phyloP scores from a whole-genome alignment of 768 basidiomycete species.

The Lactarius evosmus region DNA sequence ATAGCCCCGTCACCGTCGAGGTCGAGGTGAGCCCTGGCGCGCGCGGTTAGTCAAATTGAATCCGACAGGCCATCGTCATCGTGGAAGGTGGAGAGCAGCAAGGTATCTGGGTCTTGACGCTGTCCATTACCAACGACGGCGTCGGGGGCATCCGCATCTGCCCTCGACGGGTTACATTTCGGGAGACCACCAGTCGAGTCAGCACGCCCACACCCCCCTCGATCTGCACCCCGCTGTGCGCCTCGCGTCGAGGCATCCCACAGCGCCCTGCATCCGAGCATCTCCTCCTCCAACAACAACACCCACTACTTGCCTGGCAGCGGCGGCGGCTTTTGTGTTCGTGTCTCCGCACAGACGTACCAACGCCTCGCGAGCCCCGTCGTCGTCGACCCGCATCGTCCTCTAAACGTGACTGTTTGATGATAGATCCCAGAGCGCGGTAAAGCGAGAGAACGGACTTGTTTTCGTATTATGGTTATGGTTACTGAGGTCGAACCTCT shows the following conservation, averaged over 20 bases:
- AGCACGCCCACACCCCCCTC: neutral
- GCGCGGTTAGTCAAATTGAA: neutral
- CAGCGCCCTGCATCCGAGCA: neutral
- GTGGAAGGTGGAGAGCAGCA: conserved; percentile 8
- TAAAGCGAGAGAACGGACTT: too few species aligned
- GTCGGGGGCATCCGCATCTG: conserved; percentile 6
- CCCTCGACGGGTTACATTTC: neutral
- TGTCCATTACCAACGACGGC: conserved; percentile 2
- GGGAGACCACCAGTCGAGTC: conserved; percentile 9
- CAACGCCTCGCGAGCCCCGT: conserved; percentile 11
- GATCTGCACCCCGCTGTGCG: neutral
- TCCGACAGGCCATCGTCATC: neutral
- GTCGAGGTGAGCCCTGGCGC: neutral
- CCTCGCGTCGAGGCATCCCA: neutral
- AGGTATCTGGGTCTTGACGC: conserved; percentile 8
- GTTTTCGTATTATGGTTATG: too few species aligned
- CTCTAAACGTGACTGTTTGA: too few species aligned
- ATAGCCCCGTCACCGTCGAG: conserved; percentile 3
- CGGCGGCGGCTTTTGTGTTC: conserved; percentile 7
- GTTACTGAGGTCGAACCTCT: too few species aligned
- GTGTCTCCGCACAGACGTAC: conserved; percentile 7
- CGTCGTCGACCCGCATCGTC: too few species aligned
- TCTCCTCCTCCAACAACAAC: conserved; percentile 5
- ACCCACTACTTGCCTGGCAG: conserved; percentile 1
- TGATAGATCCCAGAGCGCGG: too few species aligned